Conservation (phyloP, 2,329 filamentous ascomycete species). For the Hypoxylon sp. region DNA sequence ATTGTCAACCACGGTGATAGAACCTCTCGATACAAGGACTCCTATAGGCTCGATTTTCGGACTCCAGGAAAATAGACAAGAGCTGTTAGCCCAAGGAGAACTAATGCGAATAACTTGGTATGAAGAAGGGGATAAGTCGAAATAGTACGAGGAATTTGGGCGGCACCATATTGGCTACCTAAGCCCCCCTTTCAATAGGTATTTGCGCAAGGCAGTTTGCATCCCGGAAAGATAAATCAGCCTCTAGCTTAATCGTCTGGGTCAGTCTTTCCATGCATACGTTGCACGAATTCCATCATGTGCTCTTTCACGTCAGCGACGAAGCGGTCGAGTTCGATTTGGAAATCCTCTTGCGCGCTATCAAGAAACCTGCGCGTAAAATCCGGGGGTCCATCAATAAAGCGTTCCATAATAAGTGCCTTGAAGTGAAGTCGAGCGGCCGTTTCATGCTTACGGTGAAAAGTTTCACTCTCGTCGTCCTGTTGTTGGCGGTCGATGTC, state of each 20-base stretch:
- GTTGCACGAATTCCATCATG: neutral
- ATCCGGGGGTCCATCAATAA: neutral
- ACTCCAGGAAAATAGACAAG: neutral
- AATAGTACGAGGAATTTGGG: neutral
- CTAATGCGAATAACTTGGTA: neutral
- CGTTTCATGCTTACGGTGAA: neutral
- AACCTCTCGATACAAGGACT: neutral
- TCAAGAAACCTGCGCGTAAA: neutral
- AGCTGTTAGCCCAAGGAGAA: neutral
- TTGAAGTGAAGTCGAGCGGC: conserved; percentile 10
- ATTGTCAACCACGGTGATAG: neutral
- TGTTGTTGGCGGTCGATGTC: conserved; percentile 1
- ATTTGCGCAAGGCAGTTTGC: neutral
- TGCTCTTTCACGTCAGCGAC: neutral
- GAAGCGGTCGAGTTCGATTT: neutral
- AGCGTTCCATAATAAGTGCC: conserved; percentile 1
- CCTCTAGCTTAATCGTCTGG: neutral
- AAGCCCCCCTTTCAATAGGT: too few relatives aligned
- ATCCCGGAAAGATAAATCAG: neutral
- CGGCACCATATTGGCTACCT: neutral
- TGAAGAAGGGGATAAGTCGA: neutral
- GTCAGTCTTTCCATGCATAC: neutral
- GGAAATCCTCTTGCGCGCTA: neutral
- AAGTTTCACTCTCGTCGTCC: neutral
- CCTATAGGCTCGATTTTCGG: neutral